Evolutionary conservation across 2,329 filamentous ascomycete species (phyloP).

Genomic region (Arthrobotrys entomopaga): DNA sequence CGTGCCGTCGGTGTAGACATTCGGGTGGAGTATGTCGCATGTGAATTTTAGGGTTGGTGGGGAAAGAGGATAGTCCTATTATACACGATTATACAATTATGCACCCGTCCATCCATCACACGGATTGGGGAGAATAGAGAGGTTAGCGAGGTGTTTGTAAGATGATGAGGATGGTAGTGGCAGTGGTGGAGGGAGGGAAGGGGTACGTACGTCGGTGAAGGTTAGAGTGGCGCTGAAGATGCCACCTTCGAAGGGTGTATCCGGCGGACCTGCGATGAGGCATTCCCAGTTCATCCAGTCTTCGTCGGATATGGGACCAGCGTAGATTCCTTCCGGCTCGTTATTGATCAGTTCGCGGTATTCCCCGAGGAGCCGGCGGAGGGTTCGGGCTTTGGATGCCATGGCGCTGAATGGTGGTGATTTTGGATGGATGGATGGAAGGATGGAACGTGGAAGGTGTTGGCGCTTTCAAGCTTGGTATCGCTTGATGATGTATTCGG

Average conservation of each 20-base stretch:
- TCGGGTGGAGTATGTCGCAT: slow-evolving; percentile 94
- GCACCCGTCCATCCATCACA: no score
- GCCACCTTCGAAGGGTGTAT: slow-evolving; percentile 93
- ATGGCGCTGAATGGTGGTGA: slow-evolving; percentile 58
- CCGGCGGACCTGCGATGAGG: slow-evolving; percentile 92
- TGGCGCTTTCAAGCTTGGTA: not conserved
- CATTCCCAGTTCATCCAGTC: slow-evolving; percentile 97
- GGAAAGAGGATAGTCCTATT: slow-evolving; percentile 88
- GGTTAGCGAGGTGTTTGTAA: not conserved
- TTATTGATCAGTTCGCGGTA: slow-evolving; percentile 94
- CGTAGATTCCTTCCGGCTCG: slow-evolving; percentile 96
- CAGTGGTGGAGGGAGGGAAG: not conserved
- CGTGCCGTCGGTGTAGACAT: slow-evolving; percentile 89
- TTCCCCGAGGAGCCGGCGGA: slow-evolving; percentile 90
- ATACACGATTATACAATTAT: no score
- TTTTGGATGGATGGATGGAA: not conserved
- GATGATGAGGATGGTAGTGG: not conserved
- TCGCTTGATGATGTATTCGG: no score
- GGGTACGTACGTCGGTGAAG: slow-evolving; percentile 75
- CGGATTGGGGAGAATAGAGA: not conserved
- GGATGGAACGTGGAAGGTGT: slow-evolving; percentile 11
- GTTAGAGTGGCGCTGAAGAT: slow-evolving; percentile 94
- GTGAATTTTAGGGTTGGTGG: slow-evolving; percentile 97
- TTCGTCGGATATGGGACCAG: slow-evolving; percentile 90
- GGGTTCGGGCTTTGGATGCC: slow-evolving; percentile 61